A percentile compares a stretch with the other conserved stretches of the same genome.
Evolutionary conservation across 1,284 basidiomycete genomes (phyloP).

Genomic region (Rhodofomes roseus): DNA sequence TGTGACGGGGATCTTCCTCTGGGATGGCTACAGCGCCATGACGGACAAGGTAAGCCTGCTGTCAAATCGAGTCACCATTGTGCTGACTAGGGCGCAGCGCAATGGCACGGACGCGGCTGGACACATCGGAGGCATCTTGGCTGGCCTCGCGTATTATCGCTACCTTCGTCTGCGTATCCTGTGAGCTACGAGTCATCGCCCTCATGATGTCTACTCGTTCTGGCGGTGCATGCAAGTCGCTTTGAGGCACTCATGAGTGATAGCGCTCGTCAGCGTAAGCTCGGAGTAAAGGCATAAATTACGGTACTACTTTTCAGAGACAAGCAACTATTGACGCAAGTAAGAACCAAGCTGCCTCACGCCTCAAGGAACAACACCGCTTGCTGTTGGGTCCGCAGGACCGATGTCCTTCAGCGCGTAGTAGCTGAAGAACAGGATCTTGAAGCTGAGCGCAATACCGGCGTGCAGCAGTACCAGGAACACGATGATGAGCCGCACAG

Average conservation of each 20-base stretch:
- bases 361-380: background rate
- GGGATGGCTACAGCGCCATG: slow-evolving; percentile 53
- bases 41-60: slow-evolving; percentile 36
- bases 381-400: slow-evolving; percentile 29
- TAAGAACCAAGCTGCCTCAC: background rate
- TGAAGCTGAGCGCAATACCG: slow-evolving; percentile 77
- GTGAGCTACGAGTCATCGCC: slow-evolving; percentile 5
- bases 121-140: slow-evolving; percentile 75
- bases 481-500: slow-evolving; percentile 76
- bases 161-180: slow-evolving; percentile 19
- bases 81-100: slow-evolving; percentile 29
- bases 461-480: slow-evolving; percentile 68
- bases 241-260: no score
- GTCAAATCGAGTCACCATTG: slow-evolving; percentile 14
- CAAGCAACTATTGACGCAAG: background rate
- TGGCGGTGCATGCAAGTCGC: no score
- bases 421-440: slow-evolving; percentile 85
- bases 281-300: background rate
- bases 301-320: background rate
- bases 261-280: background rate
- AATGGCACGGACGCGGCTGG: slow-evolving; percentile 64
- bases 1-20: slow-evolving; percentile 73
- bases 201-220: no score
- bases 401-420: slow-evolving; percentile 61
- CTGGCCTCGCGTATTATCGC: slow-evolving; percentile 60